Conservation (phyloP, 495 filamentous ascomycete species). For the Recurvomyces mirabilis region DNA sequence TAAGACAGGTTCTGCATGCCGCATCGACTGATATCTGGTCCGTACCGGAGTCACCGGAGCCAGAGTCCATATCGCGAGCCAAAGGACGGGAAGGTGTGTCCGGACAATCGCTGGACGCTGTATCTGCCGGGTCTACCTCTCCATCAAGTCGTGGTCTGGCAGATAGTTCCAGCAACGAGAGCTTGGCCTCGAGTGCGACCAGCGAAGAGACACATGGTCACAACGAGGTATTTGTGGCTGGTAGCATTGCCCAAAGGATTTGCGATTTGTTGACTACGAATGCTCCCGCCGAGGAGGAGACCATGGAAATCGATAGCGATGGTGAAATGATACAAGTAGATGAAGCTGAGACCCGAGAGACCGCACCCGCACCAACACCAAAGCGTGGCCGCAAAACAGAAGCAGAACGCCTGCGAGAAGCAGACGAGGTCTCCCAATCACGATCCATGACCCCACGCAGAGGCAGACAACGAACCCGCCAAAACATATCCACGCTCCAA, state of each 20-base stretch:
- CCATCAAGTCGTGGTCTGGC: background rate
- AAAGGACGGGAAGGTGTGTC: too few species aligned
- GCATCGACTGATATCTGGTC: too few species aligned
- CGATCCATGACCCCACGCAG: background rate
- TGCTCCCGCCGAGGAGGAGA: too few species aligned
- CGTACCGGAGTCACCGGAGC: too few species aligned
- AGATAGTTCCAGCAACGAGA: background rate
- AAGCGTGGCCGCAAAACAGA: background rate
- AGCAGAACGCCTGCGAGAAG: background rate
- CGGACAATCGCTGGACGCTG: too few species aligned
- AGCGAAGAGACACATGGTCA: background rate
- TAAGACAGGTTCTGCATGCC: too few species aligned
- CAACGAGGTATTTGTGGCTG: background rate
- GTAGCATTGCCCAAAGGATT: conserved; percentile 2
- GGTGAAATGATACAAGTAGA: background rate
- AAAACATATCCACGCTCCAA: too few species aligned
- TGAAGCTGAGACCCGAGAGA: background rate
- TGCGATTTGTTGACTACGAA: conserved; percentile 3
- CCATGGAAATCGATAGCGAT: too few species aligned
- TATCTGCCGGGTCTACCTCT: too few species aligned
- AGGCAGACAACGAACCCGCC: background rate
- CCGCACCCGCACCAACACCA: background rate
- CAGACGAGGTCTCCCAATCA: background rate
- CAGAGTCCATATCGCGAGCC: too few species aligned
- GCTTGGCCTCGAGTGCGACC: background rate